Evolutionary conservation across 208 protist genomes (phyloP), one percentile per base, ranked within the genome.

Genomic region (Hexamita inflata): DNA sequence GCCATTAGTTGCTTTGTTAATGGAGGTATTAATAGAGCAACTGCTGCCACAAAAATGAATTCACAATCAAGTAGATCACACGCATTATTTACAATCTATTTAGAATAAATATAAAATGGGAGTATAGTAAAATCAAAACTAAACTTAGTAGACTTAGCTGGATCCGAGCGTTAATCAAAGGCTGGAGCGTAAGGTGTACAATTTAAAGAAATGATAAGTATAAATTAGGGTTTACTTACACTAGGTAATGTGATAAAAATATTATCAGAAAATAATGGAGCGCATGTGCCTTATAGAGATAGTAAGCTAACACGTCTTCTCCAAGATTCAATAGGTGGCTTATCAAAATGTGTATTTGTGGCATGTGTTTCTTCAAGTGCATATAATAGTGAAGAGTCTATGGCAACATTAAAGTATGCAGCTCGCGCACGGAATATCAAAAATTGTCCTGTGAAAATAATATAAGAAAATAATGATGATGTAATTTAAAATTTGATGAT

Each of bases 181-280:
- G 84, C 82, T 40, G 26, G 67, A 24, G 77, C 61, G 49, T 60
- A n/a, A 0, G 86, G 87, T 41, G 40, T 60, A 0, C 68, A 75
- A n/a, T 82, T 88, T 19, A 82, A 84, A 67, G 86, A 89, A 59
- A 79, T 82, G 1, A 64, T 58, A 29, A 74, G 80, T 60, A 89
- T 89, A 42, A 89, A 89, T 79, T 65, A 49, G 0, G 82, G 78
- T 2, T 83, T 89, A 2, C 77, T 81, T 15, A 79, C 53, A 0
- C 80, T 89, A 15, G 76, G 83, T 0, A 77, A 80, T 40, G 84
- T 83, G 60, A 80, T 89, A 32, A 74, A 82, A n/a, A 58, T 68
- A 15, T 40, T 88, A 1, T 64, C 59, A 57, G 73, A n/a, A 15
- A n/a, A 75, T 59, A n/a, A 13, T 67, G 13, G 0, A 9, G 49